phyloP scores from a whole-genome alignment of 2,329 filamentous ascomycete species.

The Xenosphaeropsis pyriputrescens region DNA sequence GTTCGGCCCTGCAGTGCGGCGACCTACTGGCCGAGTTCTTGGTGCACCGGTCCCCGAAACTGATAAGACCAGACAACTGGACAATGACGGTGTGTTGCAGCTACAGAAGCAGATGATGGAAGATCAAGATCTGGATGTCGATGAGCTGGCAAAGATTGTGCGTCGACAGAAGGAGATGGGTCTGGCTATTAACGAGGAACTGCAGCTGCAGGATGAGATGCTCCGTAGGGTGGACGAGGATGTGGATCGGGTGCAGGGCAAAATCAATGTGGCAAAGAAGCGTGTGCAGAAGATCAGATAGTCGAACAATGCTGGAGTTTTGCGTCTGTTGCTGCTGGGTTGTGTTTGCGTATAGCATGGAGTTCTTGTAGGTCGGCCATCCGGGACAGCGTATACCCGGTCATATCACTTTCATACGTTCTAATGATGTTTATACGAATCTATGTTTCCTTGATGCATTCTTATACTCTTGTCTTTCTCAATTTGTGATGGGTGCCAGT shows the following conservation, averaged over 20 bases:
- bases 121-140: constrained; percentile 61
- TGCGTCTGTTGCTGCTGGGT: too few species aligned
- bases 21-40: constrained; percentile 46
- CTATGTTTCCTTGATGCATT: too few species aligned
- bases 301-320: not conserved
- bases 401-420: too few species aligned
- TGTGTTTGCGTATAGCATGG: too few species aligned
- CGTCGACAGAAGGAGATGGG: constrained; percentile 66
- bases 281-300: constrained; percentile 47
- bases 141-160: constrained; percentile 53
- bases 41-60: constrained; percentile 63
- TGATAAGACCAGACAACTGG: constrained; percentile 59
- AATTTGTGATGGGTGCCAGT: too few species aligned
- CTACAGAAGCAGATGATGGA: constrained; percentile 61
- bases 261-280: constrained; percentile 62
- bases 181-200: constrained; percentile 58
- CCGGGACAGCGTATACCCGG: too few species aligned
- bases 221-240: constrained; percentile 53
- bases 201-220: constrained; percentile 57
- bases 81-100: constrained; percentile 60
- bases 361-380: too few species aligned
- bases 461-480: too few species aligned
- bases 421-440: too few species aligned
- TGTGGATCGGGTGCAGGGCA: constrained; percentile 47
- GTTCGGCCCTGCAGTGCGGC: constrained; percentile 23